Evolutionary conservation across 176 grass and related monocot genomes (phyloP), one percentile per base, ranked within the genome.

Genomic region (Oryza nivara): DNA sequence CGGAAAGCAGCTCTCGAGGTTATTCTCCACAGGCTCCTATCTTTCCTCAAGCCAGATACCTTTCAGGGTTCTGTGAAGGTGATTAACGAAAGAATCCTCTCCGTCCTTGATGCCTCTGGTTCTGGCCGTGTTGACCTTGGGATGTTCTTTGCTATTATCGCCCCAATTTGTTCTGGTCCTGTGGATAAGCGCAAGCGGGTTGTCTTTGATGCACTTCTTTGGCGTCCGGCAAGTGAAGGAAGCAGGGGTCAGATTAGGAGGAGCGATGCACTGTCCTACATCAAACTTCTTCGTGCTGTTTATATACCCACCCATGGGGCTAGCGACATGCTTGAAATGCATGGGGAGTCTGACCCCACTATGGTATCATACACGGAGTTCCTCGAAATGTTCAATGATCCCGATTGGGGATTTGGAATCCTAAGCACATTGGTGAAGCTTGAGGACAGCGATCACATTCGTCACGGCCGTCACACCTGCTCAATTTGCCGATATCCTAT

Each of bases 301-400:
- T 99, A 94, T 80, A 89, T 99, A 86, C 91, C 93, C 68, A 90
- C 86, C 28, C 87, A 92, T 89, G 87, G 93, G 72, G 75, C 87
- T 72, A 99, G 91, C 70, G 91, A 96, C 74, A 94, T 94, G 93
- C 85, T 96, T 7, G 96, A 96, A 88, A 90, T 96, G 83, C 96
- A 94, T 72, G 96, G 91, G 45, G 93, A 94, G 86, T 96, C 97
- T 25, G 97, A 99, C 86, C 93, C 92, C 56, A 95, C 97, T 35
- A 91, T 94, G 89, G 91, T 96, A 63, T 92, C 96, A n/a, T 99
- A 94, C 74, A 76, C 74, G 3, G 97, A 99, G 63, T 99, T 99
- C 68, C 79, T 96, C 66, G 97, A 96, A 61, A 99, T 99, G 93
- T 99, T 99, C 67, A 94, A 99, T 85, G 97, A 99, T 80, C 81